These are phyloP conservation scores for Sarocladium kiliense DNA, from an alignment of 2,329 filamentous ascomycete genomes.

Conservation along the genomic window DNA sequence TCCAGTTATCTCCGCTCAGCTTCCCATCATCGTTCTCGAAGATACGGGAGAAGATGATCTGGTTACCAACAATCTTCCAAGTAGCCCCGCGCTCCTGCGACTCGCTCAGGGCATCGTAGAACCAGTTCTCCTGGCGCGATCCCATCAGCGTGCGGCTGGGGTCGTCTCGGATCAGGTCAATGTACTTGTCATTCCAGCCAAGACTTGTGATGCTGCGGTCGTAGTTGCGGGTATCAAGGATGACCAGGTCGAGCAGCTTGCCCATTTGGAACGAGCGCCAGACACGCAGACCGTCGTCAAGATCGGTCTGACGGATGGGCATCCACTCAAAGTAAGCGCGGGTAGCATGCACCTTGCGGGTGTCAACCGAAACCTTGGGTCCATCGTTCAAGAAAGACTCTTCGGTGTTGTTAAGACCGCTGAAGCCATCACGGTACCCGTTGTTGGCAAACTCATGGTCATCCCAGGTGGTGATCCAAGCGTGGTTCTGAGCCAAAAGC, in stretches of 20 bases:
- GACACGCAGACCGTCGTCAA: slow-evolving; percentile 65
- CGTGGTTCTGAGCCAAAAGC: slow-evolving; percentile 33
- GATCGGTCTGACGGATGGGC: slow-evolving; percentile 49
- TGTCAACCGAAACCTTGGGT: slow-evolving; percentile 55
- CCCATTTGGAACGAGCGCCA: slow-evolving; percentile 65
- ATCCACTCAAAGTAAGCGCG: slow-evolving; percentile 64
- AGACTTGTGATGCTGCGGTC: slow-evolving; percentile 57
- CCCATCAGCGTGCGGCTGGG: slow-evolving; percentile 67
- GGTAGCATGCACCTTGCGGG: slow-evolving; percentile 69
- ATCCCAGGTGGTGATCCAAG: slow-evolving; percentile 43
- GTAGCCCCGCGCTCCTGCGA: slow-evolving; percentile 60
- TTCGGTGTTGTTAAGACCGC: slow-evolving; percentile 60
- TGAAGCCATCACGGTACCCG: slow-evolving; percentile 57
- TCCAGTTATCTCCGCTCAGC: slow-evolving; percentile 29
- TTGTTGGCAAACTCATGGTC: slow-evolving; percentile 57
- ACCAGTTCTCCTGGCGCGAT: slow-evolving; percentile 68
- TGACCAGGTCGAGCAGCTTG: slow-evolving; percentile 59
- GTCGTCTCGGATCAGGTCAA: slow-evolving; percentile 58
- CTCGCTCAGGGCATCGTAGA: slow-evolving; percentile 54
- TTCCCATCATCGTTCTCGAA: slow-evolving; percentile 23
- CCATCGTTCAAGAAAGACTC: slow-evolving; percentile 56
- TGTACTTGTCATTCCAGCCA: slow-evolving; percentile 55
- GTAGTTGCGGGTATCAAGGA: slow-evolving; percentile 66
- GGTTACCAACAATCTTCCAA: slow-evolving; percentile 68
- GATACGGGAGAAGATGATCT: slow-evolving; percentile 61